These are phyloP conservation scores for Cladosporium sphaerospermum DNA, from an alignment of 2,329 filamentous ascomycete species.

Conservation along the genomic window DNA sequence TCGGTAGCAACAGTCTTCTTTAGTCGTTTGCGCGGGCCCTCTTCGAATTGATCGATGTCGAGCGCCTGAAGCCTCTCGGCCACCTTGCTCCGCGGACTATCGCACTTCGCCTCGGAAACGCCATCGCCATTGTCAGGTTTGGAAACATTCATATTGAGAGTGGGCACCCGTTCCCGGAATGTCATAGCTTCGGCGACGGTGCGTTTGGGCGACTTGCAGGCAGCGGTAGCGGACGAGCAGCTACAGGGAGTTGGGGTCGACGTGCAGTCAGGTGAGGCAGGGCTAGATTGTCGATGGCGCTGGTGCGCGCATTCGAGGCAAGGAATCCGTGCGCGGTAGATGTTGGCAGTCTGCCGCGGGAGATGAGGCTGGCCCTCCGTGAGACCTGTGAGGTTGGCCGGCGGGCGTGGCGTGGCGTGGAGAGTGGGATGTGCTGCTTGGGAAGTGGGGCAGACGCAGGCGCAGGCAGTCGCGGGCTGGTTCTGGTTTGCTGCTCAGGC, in stretches of 20 bases:
- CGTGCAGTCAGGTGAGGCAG: neutral
- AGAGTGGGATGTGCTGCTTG: neutral
- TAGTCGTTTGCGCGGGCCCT: constrained; percentile 1
- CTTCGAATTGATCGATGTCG: constrained; percentile 11
- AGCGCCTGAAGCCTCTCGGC: constrained; percentile 22
- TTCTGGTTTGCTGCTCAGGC: neutral
- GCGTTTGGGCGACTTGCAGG: constrained; percentile 8
- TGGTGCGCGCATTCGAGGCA: constrained; percentile 1
- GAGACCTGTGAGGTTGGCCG: too few species aligned
- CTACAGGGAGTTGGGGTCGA: neutral
- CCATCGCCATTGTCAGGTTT: neutral
- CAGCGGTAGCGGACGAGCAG: neutral
- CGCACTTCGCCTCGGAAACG: constrained; percentile 3
- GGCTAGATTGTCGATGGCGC: neutral
- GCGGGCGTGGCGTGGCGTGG: neutral
- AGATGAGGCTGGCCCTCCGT: too few species aligned
- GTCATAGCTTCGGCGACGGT: constrained; percentile 8
- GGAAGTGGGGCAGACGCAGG: neutral
- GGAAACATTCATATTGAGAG: constrained; percentile 2
- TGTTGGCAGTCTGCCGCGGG: too few species aligned
- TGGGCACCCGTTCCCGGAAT: constrained; percentile 6
- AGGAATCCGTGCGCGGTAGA: neutral
- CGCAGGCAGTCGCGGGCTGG: neutral
- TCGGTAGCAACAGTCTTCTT: neutral
- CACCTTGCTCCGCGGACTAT: constrained; percentile 27